Evolutionary conservation across 768 basidiomycete genomes (phyloP).

Genomic region (Coprinopsis cinerea): DNA sequence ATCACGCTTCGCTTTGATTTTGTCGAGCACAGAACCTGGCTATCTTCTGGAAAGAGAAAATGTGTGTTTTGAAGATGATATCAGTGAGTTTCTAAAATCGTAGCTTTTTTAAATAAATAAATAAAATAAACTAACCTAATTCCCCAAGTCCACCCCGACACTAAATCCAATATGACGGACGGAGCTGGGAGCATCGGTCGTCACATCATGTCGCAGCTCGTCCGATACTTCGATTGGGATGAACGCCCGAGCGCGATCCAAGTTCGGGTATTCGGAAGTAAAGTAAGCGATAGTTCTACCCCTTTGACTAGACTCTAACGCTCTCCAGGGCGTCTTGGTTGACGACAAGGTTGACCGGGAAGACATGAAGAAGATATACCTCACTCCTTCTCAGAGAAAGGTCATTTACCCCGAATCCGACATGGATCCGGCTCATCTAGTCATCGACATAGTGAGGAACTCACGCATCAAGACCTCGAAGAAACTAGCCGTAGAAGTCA

Average conservation of each 20-base stretch:
- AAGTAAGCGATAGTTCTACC: constrained; percentile 24
- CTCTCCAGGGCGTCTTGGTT: constrained; percentile 33
- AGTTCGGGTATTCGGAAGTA: constrained; percentile 41
- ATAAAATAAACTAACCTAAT: too few relatives aligned
- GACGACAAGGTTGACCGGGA: constrained; percentile 24
- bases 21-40: constrained; percentile 62
- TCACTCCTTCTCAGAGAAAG: constrained; percentile 42
- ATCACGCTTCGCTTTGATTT: constrained; percentile 52
- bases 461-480: constrained; percentile 42
- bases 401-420: constrained; percentile 31
- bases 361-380: constrained; percentile 21
- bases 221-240: constrained; percentile 29
- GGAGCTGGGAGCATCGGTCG: constrained; percentile 45
- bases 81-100: constrained; percentile 30
- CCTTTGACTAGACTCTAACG: too few relatives aligned
- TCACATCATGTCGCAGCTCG: constrained; percentile 28
- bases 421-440: constrained; percentile 36
- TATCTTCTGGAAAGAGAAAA: constrained; percentile 30
- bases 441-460: constrained; percentile 49
- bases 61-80: constrained; percentile 39
- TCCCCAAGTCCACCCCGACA: constrained; percentile 18
- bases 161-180: constrained; percentile 47
- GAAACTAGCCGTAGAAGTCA: constrained; percentile 48
- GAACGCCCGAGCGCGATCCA: constrained; percentile 44
- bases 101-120: neutral